Percentiles rank a stretch among this genome's conserved stretches.
These are phyloP conservation scores for Nyssa sinensis DNA, from an alignment of 148 eudicot species.

Conservation along the genomic window DNA sequence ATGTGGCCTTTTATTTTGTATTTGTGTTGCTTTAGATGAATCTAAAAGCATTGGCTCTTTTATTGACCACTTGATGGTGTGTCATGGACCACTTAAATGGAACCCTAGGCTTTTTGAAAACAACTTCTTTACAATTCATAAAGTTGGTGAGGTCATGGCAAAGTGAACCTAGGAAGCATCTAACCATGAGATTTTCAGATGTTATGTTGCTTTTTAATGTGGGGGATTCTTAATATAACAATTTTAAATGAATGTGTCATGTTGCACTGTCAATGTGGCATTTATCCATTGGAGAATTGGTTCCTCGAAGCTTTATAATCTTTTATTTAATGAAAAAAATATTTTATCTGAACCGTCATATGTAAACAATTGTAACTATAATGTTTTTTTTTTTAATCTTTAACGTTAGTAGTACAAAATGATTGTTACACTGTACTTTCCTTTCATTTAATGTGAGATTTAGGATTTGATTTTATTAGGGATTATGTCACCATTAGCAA, in stretches of 20 bases:
- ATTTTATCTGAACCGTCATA: no score
- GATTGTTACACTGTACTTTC: neutral
- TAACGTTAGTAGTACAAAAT: no score
- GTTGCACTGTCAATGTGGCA: neutral
- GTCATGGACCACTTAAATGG: conserved; percentile 3
- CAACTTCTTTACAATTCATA: neutral
- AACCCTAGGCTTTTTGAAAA: neutral
- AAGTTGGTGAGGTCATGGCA: neutral
- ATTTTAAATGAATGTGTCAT: neutral
- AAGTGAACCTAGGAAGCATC: neutral
- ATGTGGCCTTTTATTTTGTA: neutral
- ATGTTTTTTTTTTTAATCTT: no score
- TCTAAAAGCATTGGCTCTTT: conserved; percentile 6
- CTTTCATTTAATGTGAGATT: neutral
- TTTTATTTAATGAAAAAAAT: no score
- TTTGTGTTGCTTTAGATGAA: conserved; percentile 9
- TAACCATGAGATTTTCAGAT: neutral
- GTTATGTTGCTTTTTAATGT: neutral
- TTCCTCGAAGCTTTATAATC: no score
- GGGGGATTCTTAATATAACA: neutral
- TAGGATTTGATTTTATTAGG: no score
- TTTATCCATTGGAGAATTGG: neutral
- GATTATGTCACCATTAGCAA: neutral
- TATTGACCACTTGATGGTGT: conserved; percentile 3
- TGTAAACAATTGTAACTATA: no score